A percentile compares a stretch with the other conserved stretches of the same genome.
Evolutionary conservation across 306 rosid species (phyloP).

Genomic region (Lablab purpureus): DNA sequence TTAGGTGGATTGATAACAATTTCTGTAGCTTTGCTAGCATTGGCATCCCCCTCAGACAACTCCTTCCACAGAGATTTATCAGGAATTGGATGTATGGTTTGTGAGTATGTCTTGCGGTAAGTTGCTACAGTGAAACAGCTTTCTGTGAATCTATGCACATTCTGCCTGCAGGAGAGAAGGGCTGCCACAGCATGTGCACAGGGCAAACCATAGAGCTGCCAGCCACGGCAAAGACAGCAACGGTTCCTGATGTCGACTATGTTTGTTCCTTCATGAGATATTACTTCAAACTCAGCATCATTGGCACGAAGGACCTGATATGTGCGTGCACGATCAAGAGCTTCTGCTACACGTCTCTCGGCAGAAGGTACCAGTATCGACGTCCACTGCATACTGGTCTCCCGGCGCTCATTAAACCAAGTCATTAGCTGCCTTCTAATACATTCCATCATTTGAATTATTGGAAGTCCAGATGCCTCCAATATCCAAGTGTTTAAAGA

Average conservation of each 20-base stretch:
- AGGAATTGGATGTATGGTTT: conserved; percentile 85
- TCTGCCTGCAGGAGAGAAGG: conserved; percentile 83
- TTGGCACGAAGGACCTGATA: conserved; percentile 89
- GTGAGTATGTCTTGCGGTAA: conserved; percentile 82
- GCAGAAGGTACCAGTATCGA: conserved; percentile 82
- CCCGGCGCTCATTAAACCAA: conserved; percentile 86
- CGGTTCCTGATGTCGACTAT: conserved; percentile 79
- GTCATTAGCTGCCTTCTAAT: conserved; percentile 88
- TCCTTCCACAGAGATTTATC: conserved; percentile 82
- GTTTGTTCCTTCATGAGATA: conserved; percentile 74
- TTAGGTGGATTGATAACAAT: conserved; percentile 70
- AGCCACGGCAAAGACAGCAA: conserved; percentile 78
- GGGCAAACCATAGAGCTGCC: conserved; percentile 89
- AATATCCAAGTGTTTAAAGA: conserved; percentile 75
- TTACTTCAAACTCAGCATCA: conserved; percentile 85
- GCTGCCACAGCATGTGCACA: conserved; percentile 92
- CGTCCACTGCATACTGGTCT: conserved; percentile 90
- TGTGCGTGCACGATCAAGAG: conserved; percentile 79
- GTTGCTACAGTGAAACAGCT: conserved; percentile 88
- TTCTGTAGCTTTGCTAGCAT: conserved; percentile 51
- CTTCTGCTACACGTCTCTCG: conserved; percentile 75
- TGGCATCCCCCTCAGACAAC: conserved; percentile 62
- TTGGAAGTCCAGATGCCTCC: conserved; percentile 86
- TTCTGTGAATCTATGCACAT: conserved; percentile 83
- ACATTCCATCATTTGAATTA: conserved; percentile 88